Base-by-base conservation (phyloP, 2,329 filamentous ascomycete species). In the Xylariaceae sp. region DNA sequence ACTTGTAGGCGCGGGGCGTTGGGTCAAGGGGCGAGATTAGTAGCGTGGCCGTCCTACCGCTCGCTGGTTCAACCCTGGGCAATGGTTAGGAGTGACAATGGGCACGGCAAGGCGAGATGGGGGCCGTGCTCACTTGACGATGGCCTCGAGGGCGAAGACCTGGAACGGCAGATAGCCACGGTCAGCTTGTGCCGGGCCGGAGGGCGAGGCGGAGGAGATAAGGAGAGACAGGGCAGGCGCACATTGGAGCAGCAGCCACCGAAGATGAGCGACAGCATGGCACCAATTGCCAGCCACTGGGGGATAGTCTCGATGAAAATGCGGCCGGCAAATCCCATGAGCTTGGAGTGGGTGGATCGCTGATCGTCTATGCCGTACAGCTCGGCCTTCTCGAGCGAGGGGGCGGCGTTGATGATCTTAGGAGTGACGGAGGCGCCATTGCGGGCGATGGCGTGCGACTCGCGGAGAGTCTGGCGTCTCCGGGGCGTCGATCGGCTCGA, bases 211-310 rank as follows among this genome's bases (percentile, higher is more conserved):
- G 22, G 22, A 27, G 4, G 22, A 27, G 22, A 35, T 10, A 22
- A 27, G 42, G 44, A 14, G 43, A 6, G 36, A 40, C 27, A 44
- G 44, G 7, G 31, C 38, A 38, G 47, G 71, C 56, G 15, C 39
- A 91, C 91, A 77, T 96, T 96, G 33, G 89, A 90, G 72, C 91
- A 96, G 66, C 90, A 96, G 30, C 94, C 94, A 45, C 94, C 94
- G 68, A 99, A 96, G 52, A 99, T 97, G 58, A 97, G 79, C 45
- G 78, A 78, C 50, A 92, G 77, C 79, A 95, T 95, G 49, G 78
- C 75, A 18, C 77, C 74, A 41, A 85, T 74, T 49, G 80, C 78
- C 35, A 88, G 68, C 78, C 80, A 85, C 67, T 78, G 77, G 31
- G 82, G 80, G 51, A 86, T 77, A 38, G 77, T 78, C 63, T 80